phyloP scores from a whole-genome alignment of 2,329 filamentous ascomycete genomes.

The Clonostachys rosea region DNA sequence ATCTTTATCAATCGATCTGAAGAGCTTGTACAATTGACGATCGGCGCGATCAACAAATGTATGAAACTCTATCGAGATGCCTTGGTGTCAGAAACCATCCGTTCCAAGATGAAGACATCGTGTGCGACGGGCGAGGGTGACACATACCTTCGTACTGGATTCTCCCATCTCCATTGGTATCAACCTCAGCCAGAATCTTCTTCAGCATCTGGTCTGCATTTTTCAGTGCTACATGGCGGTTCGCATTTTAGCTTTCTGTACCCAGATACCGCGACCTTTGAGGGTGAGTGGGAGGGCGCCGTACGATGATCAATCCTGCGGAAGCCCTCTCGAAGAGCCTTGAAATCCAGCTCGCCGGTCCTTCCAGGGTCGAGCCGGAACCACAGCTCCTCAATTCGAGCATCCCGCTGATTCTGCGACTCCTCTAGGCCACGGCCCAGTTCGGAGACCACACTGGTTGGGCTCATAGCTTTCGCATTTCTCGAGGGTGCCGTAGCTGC shows the following conservation, averaged over 20 bases:
- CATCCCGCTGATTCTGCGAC: slow-evolving; percentile 73
- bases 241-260: neutral
- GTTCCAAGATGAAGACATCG: neutral
- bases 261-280: neutral
- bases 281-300: slow-evolving; percentile 7
- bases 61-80: slow-evolving; percentile 69
- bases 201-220: slow-evolving; percentile 84
- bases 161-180: slow-evolving; percentile 80
- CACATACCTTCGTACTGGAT: slow-evolving; percentile 83
- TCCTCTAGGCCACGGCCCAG: slow-evolving; percentile 66
- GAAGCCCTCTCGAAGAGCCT: slow-evolving; percentile 79
- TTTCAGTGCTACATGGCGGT: slow-evolving; percentile 57
- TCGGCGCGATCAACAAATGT: slow-evolving; percentile 86
- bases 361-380: slow-evolving; percentile 70
- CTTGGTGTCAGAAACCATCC: neutral
- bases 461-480: slow-evolving; percentile 29
- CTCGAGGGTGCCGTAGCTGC: slow-evolving; percentile 12
- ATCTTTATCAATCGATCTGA: slow-evolving; percentile 82
- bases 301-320: slow-evolving; percentile 87
- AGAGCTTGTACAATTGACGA: slow-evolving; percentile 74
- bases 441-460: slow-evolving; percentile 44
- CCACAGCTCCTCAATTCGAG: slow-evolving; percentile 82
- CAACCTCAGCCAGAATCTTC: slow-evolving; percentile 76
- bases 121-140: neutral
- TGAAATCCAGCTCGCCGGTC: slow-evolving; percentile 77